Percentiles rank a stretch among this genome's conserved stretches.
Evolutionary conservation across 2,329 filamentous ascomycete species (phyloP).

Genomic region (Aspergillus flavus): DNA sequence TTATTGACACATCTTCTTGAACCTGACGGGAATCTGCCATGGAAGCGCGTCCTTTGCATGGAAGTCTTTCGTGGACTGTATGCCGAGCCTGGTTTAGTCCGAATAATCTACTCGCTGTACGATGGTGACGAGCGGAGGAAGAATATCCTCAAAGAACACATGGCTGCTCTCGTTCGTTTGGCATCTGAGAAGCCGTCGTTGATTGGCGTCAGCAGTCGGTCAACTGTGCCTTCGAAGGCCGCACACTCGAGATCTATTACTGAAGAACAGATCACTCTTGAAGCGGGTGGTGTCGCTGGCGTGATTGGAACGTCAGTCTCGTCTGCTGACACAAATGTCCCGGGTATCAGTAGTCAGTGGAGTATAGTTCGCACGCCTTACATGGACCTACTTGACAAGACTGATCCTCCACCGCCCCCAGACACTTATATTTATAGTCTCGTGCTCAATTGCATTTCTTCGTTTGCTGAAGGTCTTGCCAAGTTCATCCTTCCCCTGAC

Average conservation of each 20-base stretch:
- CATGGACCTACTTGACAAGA: conserved; percentile 93
- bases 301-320: conserved; percentile 76
- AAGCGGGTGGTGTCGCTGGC: conserved; percentile 83
- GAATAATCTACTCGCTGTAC: conserved; percentile 78
- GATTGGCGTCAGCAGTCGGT: conserved; percentile 87
- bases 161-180: conserved; percentile 86
- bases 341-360: conserved; percentile 87
- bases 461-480: conserved; percentile 86
- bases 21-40: conserved; percentile 73
- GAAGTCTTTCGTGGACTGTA: conserved; percentile 88
- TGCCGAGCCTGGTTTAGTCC: conserved; percentile 73
- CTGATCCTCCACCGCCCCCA: conserved; percentile 77
- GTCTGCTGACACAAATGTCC: conserved; percentile 65
- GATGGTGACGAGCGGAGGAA: conserved; percentile 74
- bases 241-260: conserved; percentile 59
- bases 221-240: conserved; percentile 72
- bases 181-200: conserved; percentile 87
- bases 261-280: conserved; percentile 82
- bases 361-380: conserved; percentile 84
- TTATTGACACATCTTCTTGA: conserved; percentile 85
- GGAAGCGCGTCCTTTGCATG: conserved; percentile 89
- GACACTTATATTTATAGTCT: conserved; percentile 94
- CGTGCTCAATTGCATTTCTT: conserved; percentile 84
- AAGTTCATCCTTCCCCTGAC: conserved; percentile 92
- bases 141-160: conserved; percentile 76